Conservation (phyloP, 495 filamentous ascomycete species). For the Viridothelium virens region DNA sequence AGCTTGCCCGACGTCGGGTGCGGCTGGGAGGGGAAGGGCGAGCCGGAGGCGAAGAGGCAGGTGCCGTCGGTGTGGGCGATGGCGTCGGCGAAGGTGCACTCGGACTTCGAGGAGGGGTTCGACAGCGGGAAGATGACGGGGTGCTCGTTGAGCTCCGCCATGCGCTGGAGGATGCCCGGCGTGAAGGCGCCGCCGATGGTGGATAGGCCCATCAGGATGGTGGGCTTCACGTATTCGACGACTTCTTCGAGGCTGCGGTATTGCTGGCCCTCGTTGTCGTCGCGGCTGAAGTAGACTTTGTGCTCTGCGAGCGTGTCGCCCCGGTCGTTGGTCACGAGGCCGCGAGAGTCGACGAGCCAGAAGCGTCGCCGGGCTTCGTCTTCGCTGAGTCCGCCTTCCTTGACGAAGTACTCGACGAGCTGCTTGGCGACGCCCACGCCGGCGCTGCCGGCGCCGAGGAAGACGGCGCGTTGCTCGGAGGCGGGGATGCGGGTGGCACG, state of each 20-base stretch:
- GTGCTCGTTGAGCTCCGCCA: constrained; percentile 70
- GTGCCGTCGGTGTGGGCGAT: constrained; percentile 81
- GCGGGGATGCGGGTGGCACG: constrained; percentile 78
- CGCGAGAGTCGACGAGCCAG: constrained; percentile 87
- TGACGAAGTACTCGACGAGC: constrained; percentile 90
- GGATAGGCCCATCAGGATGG: constrained; percentile 87
- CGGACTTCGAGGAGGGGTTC: constrained; percentile 91
- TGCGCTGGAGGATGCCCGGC: constrained; percentile 71
- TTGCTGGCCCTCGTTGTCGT: constrained; percentile 86
- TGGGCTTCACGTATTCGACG: constrained; percentile 87
- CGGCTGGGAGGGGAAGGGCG: constrained; percentile 69
- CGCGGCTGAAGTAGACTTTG: constrained; percentile 94
- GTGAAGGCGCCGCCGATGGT: constrained; percentile 94
- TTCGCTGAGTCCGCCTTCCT: constrained; percentile 77
- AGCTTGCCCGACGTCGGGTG: constrained; percentile 53
- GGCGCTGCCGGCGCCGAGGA: constrained; percentile 91
- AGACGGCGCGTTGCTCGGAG: constrained; percentile 87
- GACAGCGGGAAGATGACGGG: constrained; percentile 91
- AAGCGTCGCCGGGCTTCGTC: constrained; percentile 83
- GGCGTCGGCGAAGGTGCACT: constrained; percentile 92
- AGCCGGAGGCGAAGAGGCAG: constrained; percentile 88
- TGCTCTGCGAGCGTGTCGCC: constrained; percentile 92
- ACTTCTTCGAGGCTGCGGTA: constrained; percentile 84
- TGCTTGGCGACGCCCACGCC: constrained; percentile 97
- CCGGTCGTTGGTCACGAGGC: constrained; percentile 86